These are phyloP conservation scores for Neofusicoccum laricinum DNA, from an alignment of 2,329 filamentous ascomycete genomes.

Conservation along the genomic window DNA sequence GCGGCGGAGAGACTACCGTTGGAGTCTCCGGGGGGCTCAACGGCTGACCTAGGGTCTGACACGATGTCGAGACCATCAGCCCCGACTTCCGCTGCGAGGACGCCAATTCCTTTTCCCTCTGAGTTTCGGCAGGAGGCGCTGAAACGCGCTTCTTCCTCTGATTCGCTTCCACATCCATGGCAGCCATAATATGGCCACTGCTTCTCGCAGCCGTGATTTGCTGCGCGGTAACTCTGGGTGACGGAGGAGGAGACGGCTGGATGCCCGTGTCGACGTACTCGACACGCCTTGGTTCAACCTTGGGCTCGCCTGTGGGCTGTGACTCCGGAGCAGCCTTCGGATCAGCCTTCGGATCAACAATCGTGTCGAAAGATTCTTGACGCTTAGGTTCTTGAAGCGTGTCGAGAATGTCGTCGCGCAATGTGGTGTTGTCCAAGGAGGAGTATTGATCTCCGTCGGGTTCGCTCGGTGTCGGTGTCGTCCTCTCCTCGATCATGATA, in stretches of 20 bases:
- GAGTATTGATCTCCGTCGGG: constrained; percentile 23
- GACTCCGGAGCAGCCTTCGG: neutral
- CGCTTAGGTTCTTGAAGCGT: neutral
- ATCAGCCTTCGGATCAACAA: neutral
- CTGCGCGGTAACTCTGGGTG: constrained; percentile 52
- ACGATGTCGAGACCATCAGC: constrained; percentile 62
- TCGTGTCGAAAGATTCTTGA: neutral
- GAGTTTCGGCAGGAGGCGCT: constrained; percentile 27
- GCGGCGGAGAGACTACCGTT: constrained; percentile 42
- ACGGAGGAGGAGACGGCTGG: constrained; percentile 80
- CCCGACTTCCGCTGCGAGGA: constrained; percentile 20
- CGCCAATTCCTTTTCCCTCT: neutral
- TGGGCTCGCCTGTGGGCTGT: neutral
- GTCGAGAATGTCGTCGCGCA: neutral
- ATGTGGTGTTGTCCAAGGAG: neutral
- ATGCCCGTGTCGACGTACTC: constrained; percentile 72
- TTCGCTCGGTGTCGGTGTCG: constrained; percentile 1
- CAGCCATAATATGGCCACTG: constrained; percentile 16
- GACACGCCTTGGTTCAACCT: constrained; percentile 29
- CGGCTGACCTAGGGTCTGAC: constrained; percentile 62
- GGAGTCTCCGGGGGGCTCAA: constrained; percentile 66
- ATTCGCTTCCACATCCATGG: constrained; percentile 64
- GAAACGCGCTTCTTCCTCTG: constrained; percentile 67
- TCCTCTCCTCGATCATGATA: constrained; percentile 25
- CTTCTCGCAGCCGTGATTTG: constrained; percentile 23